phyloP scores from a whole-genome alignment of 768 basidiomycete species.

The Crassisporium funariophilum region DNA sequence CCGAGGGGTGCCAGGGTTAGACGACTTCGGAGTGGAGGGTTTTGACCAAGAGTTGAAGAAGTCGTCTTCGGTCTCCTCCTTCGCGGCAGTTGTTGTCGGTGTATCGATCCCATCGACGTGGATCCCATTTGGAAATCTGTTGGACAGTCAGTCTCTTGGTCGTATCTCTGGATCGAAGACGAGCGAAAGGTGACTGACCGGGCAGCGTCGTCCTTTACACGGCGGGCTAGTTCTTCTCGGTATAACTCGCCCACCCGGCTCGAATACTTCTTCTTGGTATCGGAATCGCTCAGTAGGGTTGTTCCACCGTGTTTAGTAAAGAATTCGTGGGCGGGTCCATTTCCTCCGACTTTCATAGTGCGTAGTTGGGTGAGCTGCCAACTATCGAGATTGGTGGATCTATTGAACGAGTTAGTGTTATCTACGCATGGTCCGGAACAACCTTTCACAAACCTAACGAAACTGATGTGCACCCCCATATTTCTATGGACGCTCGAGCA shows the following conservation, averaged over 20 bases:
- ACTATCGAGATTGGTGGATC: conserved; percentile 94
- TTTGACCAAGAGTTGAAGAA: conserved; percentile 99
- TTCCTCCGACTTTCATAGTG: conserved; percentile 96
- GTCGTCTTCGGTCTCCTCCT: conserved; percentile 72
- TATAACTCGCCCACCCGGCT: conserved; percentile 84
- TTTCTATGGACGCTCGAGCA: conserved; percentile 95
- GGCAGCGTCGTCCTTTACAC: conserved; percentile 73
- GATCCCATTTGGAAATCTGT: conserved; percentile 78
- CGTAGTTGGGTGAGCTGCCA: conserved; percentile 93
- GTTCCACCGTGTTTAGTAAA: conserved; percentile 86
- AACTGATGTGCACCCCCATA: conserved; percentile 97
- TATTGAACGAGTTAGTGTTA: conserved; percentile 31
- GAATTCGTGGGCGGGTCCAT: conserved; percentile 83
- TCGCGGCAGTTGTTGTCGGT: conserved; percentile 37
- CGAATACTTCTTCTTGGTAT: conserved; percentile 90
- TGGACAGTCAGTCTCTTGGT: conserved; percentile 2
- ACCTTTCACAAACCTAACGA: conserved; percentile 67
- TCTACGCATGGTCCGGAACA: too few relatives aligned
- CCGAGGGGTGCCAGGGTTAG: conserved; percentile 52
- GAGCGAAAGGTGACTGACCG: conserved; percentile 46
- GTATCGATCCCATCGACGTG: conserved; percentile 80
- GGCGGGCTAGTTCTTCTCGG: conserved; percentile 84
- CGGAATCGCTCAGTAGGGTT: conserved; percentile 66
- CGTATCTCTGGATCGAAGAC: conserved; percentile 7
- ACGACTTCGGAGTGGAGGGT: conserved; percentile 60